Conservation (phyloP, 2,329 filamentous ascomycete genomes). For the Sporothrix protearum region DNA sequence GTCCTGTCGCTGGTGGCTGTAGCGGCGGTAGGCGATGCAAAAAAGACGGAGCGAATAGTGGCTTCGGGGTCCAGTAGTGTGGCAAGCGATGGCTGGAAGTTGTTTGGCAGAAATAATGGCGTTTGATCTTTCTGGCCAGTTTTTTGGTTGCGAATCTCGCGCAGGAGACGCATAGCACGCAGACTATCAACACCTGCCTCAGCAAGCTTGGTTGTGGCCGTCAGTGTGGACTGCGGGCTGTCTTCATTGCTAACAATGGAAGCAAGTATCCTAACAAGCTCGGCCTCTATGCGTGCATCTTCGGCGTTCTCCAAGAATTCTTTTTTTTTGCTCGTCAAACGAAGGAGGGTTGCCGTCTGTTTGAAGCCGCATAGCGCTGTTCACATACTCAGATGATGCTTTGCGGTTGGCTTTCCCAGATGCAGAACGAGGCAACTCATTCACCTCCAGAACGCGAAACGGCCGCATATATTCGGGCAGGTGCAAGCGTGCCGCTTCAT, state of each 20-base stretch:
- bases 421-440: slow-evolving; percentile 53
- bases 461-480: slow-evolving; percentile 61
- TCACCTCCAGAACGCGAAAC: slow-evolving; percentile 47
- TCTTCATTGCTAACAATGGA: background rate
- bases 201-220: slow-evolving; percentile 24
- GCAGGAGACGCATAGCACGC: slow-evolving; percentile 36
- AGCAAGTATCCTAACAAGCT: background rate
- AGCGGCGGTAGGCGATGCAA: background rate
- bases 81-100: slow-evolving; percentile 30
- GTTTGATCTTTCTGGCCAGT: too few species aligned
- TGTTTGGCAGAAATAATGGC: too few species aligned
- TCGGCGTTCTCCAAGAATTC: too few species aligned
- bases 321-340: too few species aligned
- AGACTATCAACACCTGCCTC: slow-evolving; percentile 37
- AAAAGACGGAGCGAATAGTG: slow-evolving; percentile 30
- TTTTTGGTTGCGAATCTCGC: slow-evolving; percentile 31
- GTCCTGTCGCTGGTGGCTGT: background rate
- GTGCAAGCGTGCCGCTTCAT: slow-evolving; percentile 47
- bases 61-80: slow-evolving; percentile 34
- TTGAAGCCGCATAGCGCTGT: background rate
- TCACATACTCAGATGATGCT: background rate
- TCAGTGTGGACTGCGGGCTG: background rate
- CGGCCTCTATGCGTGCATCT: background rate
- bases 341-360: too few species aligned
- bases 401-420: slow-evolving; percentile 55